phyloP scores from a whole-genome alignment of 2,329 filamentous ascomycete species.

The Penicillium carneum region DNA sequence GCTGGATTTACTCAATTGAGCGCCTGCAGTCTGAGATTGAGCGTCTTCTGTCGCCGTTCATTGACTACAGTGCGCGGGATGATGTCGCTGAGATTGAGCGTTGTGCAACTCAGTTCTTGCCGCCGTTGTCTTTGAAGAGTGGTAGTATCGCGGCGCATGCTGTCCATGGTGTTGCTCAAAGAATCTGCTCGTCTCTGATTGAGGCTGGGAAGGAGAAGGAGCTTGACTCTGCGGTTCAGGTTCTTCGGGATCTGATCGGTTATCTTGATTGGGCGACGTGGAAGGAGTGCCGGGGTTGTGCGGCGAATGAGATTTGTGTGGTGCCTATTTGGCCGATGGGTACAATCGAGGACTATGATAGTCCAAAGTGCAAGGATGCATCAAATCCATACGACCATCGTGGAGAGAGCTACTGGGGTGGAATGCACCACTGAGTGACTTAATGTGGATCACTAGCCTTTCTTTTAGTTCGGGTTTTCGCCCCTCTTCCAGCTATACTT shows the following conservation, averaged over 20 bases:
- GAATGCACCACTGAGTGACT: slow-evolving; percentile 15
- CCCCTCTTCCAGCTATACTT: not conserved
- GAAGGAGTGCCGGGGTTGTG: slow-evolving; percentile 65
- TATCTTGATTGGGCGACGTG: slow-evolving; percentile 67
- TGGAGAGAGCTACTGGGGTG: slow-evolving; percentile 43
- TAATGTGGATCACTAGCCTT: too few relatives aligned
- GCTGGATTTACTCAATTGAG: slow-evolving; percentile 32
- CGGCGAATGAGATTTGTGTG: slow-evolving; percentile 63
- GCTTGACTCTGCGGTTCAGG: slow-evolving; percentile 38
- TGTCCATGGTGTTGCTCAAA: slow-evolving; percentile 42
- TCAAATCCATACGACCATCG: slow-evolving; percentile 30
- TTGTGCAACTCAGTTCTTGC: slow-evolving; percentile 48
- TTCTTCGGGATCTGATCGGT: slow-evolving; percentile 53
- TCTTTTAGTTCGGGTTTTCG: not conserved
- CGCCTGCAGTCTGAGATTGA: slow-evolving; percentile 41
- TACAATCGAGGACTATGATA: slow-evolving; percentile 60
- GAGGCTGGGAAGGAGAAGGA: slow-evolving; percentile 32
- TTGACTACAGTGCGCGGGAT: slow-evolving; percentile 45
- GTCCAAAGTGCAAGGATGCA: slow-evolving; percentile 55
- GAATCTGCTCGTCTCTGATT: slow-evolving; percentile 45
- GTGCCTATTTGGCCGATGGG: slow-evolving; percentile 72
- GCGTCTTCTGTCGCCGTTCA: slow-evolving; percentile 43
- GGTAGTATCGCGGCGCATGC: slow-evolving; percentile 37
- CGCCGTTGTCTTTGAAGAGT: slow-evolving; percentile 21
- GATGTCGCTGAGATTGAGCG: slow-evolving; percentile 37